Evolutionary conservation across 441 rosid genomes (phyloP).

Genomic region (Croton laevigatus): DNA sequence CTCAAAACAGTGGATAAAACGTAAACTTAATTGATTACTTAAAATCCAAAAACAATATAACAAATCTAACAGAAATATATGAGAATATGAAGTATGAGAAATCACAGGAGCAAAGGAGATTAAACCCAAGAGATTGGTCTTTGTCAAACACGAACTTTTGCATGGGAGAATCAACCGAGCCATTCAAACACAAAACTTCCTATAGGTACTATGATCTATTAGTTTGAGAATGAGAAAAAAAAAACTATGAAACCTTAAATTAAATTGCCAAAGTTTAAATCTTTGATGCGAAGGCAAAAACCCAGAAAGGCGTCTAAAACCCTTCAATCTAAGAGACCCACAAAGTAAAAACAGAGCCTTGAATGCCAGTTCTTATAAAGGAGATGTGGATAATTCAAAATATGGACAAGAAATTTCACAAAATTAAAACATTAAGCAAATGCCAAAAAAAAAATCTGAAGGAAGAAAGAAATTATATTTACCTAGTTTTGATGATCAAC

Average conservation of each 20-base stretch:
- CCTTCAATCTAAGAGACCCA: slow-evolving; percentile 27
- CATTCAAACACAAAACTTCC: slow-evolving; percentile 39
- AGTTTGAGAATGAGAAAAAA: background rate
- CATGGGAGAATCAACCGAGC: slow-evolving; percentile 61
- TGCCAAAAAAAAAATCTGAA: background rate
- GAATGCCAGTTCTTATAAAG: slow-evolving; percentile 24
- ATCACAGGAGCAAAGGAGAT: slow-evolving; percentile 47
- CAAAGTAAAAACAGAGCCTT: slow-evolving; percentile 9
- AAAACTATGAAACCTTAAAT: background rate
- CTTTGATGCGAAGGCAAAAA: slow-evolving; percentile 23
- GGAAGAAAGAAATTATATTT: background rate
- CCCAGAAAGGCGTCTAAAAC: slow-evolving; percentile 15
- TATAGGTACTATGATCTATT: slow-evolving; percentile 1
- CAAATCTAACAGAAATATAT: too few relatives aligned
- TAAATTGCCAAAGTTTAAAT: background rate
- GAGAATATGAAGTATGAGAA: too few relatives aligned
- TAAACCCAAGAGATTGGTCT: slow-evolving; percentile 64
- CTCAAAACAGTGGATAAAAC: too few relatives aligned
- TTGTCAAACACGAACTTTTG: slow-evolving; percentile 66
- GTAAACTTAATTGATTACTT: too few relatives aligned
- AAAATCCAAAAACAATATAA: too few relatives aligned
- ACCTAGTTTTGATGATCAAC: slow-evolving; percentile 34
- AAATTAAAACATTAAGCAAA: slow-evolving; percentile 7
- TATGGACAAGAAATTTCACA: slow-evolving; percentile 50
- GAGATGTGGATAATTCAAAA: slow-evolving; percentile 47